These are phyloP conservation scores for Phytophthora ramorum DNA, from an alignment of 352 stramenopile species.

Conservation along the genomic window DNA sequence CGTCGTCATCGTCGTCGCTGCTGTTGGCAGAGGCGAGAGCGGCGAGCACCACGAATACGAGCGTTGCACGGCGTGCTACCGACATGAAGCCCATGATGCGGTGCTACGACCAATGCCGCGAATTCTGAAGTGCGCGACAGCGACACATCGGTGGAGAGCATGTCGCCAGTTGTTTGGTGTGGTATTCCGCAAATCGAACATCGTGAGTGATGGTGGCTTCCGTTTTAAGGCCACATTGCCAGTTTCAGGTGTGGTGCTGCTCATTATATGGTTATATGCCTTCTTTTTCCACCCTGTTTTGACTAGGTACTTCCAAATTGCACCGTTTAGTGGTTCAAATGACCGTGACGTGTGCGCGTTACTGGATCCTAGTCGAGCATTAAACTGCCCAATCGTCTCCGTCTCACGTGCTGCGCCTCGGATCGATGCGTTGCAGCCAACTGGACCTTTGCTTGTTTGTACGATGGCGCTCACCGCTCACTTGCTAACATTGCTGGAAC, in stretches of 20 bases:
- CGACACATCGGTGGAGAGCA: not conserved
- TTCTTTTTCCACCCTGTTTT: not conserved
- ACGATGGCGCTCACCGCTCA: not conserved
- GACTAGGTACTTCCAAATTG: not conserved
- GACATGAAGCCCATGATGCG: constrained; percentile 7
- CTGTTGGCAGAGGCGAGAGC: constrained; percentile 14
- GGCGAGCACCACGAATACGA: constrained; percentile 19
- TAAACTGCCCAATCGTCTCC: not conserved
- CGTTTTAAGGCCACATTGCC: not conserved
- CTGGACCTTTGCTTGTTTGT: too few species aligned
- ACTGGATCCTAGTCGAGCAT: constrained; percentile 7
- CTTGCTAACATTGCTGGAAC: not conserved
- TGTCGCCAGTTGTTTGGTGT: not conserved
- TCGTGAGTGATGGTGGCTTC: too few species aligned
- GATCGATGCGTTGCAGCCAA: too few species aligned
- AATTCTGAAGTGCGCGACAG: constrained; percentile 22
- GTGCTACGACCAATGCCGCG: not conserved
- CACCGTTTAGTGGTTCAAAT: not conserved
- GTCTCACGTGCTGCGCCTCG: not conserved
- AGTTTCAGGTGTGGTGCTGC: not conserved
- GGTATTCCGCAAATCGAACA: too few species aligned
- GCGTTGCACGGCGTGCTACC: not conserved
- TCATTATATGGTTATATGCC: not conserved
- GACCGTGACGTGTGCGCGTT: constrained; percentile 12
- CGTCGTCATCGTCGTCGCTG: constrained; percentile 22